Percentiles rank a stretch among this genome's conserved stretches.
Evolutionary conservation across 1,284 basidiomycete species (phyloP).

Genomic region (Irpex sp.): DNA sequence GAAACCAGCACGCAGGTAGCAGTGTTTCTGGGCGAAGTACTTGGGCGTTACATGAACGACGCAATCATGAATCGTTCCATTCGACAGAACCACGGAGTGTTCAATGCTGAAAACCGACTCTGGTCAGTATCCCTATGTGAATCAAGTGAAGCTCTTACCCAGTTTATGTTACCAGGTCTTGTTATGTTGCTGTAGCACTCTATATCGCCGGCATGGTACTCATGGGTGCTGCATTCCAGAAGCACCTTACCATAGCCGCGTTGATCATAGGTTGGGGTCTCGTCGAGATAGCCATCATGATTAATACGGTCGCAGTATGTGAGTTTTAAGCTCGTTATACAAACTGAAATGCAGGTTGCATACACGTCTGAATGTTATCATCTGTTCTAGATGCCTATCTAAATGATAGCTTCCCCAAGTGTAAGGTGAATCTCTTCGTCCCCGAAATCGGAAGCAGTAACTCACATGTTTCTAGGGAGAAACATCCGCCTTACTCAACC

Average conservation of each 20-base stretch:
- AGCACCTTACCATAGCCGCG: slow-evolving; percentile 50
- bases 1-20: slow-evolving; percentile 39
- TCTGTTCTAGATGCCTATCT: slow-evolving; percentile 43
- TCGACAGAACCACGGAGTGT: slow-evolving; percentile 62
- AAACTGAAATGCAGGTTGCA: background rate
- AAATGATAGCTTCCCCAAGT: slow-evolving; percentile 46
- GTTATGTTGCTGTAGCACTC: slow-evolving; percentile 58
- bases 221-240: slow-evolving; percentile 56
- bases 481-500: slow-evolving; percentile 56
- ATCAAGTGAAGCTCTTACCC: background rate
- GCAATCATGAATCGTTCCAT: slow-evolving; percentile 59
- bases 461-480: slow-evolving; percentile 37
- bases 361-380: background rate
- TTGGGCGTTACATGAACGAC: slow-evolving; percentile 67
- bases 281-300: slow-evolving; percentile 55
- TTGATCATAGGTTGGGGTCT: slow-evolving; percentile 70
- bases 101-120: slow-evolving; percentile 65
- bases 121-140: slow-evolving; percentile 40
- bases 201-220: slow-evolving; percentile 63
- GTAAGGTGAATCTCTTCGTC: slow-evolving; percentile 33
- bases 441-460: background rate
- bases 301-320: slow-evolving; percentile 65
- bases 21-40: slow-evolving; percentile 63
- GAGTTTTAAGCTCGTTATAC: slow-evolving; percentile 19
- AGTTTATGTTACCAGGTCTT: slow-evolving; percentile 40